These are phyloP conservation scores for Diaporthe ampelina DNA, from an alignment of 2,329 filamentous ascomycete species.

Conservation along the genomic window DNA sequence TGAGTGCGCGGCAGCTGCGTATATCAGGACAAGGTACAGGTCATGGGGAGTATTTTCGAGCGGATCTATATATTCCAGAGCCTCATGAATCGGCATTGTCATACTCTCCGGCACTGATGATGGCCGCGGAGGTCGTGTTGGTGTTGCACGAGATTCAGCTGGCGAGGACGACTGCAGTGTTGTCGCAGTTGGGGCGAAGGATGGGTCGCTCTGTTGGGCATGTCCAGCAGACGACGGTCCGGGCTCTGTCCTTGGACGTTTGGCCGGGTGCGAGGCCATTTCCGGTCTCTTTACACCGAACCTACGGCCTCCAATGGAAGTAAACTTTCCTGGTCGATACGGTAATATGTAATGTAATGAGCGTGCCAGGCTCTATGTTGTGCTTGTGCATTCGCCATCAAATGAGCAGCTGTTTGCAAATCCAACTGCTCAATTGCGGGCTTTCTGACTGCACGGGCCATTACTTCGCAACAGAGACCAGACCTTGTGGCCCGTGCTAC, in stretches of 20 bases:
- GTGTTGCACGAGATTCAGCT: background rate
- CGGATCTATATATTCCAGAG: conserved; percentile 32
- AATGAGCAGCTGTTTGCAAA: background rate
- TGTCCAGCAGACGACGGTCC: background rate
- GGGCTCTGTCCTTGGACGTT: conserved; percentile 13
- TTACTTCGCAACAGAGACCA: background rate
- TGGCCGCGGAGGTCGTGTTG: background rate
- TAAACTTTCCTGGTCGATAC: background rate
- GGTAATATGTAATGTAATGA: background rate
- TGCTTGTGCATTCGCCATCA: background rate
- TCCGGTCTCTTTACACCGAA: background rate
- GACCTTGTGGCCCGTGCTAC: conserved; percentile 19
- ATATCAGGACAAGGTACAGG: conserved; percentile 31
- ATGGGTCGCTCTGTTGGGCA: background rate
- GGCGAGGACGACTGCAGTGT: background rate
- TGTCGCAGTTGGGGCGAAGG: too few species aligned
- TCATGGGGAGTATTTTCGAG: conserved; percentile 27
- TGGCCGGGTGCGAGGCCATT: background rate
- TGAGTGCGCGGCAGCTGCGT: conserved; percentile 33
- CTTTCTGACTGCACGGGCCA: conserved; percentile 6
- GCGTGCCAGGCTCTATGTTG: too few species aligned
- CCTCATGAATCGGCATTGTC: conserved; percentile 35
- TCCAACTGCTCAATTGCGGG: background rate
- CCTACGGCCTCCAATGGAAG: too few species aligned
- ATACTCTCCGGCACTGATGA: conserved; percentile 10